Evolutionary conservation across 179 eudicot genomes (phyloP).

Genomic region (Heliamphora pulchella): DNA sequence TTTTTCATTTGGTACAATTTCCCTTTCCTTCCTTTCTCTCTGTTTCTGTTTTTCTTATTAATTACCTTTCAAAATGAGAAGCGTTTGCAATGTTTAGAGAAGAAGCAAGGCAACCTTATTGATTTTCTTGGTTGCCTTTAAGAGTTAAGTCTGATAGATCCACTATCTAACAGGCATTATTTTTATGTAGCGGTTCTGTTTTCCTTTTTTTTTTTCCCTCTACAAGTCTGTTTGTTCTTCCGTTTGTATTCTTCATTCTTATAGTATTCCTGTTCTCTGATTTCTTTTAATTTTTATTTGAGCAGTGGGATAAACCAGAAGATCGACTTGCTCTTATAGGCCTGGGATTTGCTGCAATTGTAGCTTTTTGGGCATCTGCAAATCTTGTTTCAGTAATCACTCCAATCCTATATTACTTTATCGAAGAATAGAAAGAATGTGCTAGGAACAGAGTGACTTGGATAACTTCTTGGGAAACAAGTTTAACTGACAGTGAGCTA

Average conservation of each 20-base stretch:
- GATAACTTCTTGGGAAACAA: not conserved
- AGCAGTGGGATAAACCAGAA: conserved; percentile 87
- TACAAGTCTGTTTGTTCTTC: too few species aligned
- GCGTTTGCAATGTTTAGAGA: not conserved
- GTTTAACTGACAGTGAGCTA: not conserved
- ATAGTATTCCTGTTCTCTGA: not conserved
- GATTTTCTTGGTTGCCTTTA: not conserved
- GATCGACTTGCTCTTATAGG: conserved; percentile 80
- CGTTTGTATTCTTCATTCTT: not conserved
- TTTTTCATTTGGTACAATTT: not conserved
- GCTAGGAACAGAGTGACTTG: not conserved
- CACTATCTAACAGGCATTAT: not conserved
- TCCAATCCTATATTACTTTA: not conserved
- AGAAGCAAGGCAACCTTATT: not conserved
- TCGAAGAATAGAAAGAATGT: not conserved
- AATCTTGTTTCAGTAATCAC: conserved; percentile 60
- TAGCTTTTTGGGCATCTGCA: conserved; percentile 72
- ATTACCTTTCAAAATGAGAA: not conserved
- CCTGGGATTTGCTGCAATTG: conserved; percentile 72
- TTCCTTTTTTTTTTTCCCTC: too few species aligned
- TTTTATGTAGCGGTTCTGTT: not conserved
- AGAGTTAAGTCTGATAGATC: not conserved
- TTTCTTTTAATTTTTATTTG: conserved; percentile 19
- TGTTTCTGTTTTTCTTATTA: too few species aligned
- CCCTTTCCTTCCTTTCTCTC: not conserved